Evolutionary conservation across 2,329 filamentous ascomycete species (phyloP), one percentile per base, ranked within the genome.

Genomic region (Ophiostoma sp.): DNA sequence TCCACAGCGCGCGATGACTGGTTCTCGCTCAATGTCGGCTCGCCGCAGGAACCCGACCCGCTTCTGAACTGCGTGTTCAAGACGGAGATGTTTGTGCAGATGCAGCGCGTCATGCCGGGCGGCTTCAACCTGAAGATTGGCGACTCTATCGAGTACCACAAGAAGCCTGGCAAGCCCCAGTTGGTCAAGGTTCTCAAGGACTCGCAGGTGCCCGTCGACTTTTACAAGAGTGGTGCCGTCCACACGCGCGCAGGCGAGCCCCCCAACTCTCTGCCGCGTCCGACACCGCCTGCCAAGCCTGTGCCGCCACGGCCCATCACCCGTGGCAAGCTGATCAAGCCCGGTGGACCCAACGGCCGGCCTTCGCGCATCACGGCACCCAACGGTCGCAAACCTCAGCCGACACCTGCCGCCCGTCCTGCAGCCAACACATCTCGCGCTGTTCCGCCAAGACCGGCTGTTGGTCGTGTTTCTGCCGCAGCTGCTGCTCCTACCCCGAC

Each of bases 71-170:
- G 96, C 80, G 85, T 98, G 25, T 90, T 99, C 82, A 99, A 99
- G 85, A 99, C 96, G 0, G 96, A 99, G 80, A 91, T 99, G 82
- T 97, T 98, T 80, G 97, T 95, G 0, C 95, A 98, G 76, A 90
- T 99, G 84, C 90, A 91, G 80, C 90, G 89, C 69, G 90, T 90
- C 70, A 92, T 97, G 82, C 91, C 92, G 2, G 93, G 92, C 9
- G 91, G 93, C 11, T 88, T 97, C 80, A 94, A 91, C 80, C 83
- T 99, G 66, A 94, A 93, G 82, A 92, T 98, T 75, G 89, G 85
- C n/a, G 91, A 96, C 36, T 87, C 87, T 74, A 95, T 99, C 77
- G 93, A 97, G 80, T 99, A 97, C 82, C 95, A 95, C 80, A 99
- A 98, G 87, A 99, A 99, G 83, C 96, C 96, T 0, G 93, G 93